These are phyloP conservation scores for Apophysomyces sp. DNA, from an alignment of 371 early-diverging fungal species.

Conservation along the genomic window DNA sequence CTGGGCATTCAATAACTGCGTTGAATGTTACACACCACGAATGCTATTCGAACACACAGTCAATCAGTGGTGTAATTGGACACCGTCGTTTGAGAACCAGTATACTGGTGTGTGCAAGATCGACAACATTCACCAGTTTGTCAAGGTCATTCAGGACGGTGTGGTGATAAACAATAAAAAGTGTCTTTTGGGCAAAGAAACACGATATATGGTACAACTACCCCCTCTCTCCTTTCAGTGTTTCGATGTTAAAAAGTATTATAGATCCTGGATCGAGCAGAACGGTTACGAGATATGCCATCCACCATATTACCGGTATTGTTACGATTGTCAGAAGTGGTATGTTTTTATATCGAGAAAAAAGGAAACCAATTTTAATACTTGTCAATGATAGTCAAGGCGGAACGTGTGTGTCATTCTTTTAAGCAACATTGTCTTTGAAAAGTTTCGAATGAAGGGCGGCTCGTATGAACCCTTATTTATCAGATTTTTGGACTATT, in stretches of 20 bases:
- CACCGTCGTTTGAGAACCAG: conserved; percentile 37
- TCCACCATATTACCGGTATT: conserved; percentile 67
- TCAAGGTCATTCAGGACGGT: conserved; percentile 40
- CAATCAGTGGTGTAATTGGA: conserved; percentile 56
- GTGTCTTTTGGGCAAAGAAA: conserved; percentile 14
- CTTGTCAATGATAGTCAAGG: conserved; percentile 38
- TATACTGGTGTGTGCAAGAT: conserved; percentile 51
- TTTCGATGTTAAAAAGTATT: background rate
- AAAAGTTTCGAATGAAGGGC: conserved; percentile 71
- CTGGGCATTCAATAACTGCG: conserved; percentile 67
- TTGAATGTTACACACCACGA: conserved; percentile 73
- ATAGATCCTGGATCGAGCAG: conserved; percentile 80
- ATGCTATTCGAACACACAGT: conserved; percentile 75
- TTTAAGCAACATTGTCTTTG: conserved; percentile 76
- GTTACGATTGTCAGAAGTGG: conserved; percentile 71
- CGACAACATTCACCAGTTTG: conserved; percentile 71
- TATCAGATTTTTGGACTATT: conserved; percentile 73
- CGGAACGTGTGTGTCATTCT: conserved; percentile 70
- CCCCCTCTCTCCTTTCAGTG: background rate
- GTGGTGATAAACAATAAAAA: conserved; percentile 9
- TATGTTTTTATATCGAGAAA: conserved; percentile 15
- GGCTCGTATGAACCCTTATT: conserved; percentile 66
- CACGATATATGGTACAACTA: conserved; percentile 48
- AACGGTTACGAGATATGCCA: conserved; percentile 73
- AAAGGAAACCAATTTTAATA: background rate